Base-by-base conservation (phyloP, 495 filamentous ascomycete species). In the Hyaloscypha bicolor region DNA sequence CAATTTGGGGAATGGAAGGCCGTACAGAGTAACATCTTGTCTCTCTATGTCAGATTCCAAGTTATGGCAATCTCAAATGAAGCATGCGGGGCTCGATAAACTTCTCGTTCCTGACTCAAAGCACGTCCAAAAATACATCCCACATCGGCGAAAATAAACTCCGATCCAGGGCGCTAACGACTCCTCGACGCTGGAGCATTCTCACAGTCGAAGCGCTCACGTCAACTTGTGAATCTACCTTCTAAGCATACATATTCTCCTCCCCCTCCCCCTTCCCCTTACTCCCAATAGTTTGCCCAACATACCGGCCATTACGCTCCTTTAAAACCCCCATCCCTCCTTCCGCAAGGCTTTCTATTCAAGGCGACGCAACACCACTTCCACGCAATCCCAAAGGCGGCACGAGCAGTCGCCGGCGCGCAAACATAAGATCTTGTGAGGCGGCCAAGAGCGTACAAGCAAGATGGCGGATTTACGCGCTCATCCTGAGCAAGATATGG, bases 21-120 rank as follows among this genome's bases (percentile, higher is more conserved):
- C 1, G 75, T 83, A 91, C 88, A 92, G 72, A 92, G 86, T 59
- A 92, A 78, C 90, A 93, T 93, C 35, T 67, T 69, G 69, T 21
- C 11, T 48, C 42, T 48, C 16, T 16, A 48, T 48, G 42, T 48
- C n/a, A 42, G 59, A 32, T 59, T 25, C 32, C 42, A 48, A 48
- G 42, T 14, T 48, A 48, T 14, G 42, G 42, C 42, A 3, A 29
- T 56, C 22, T 56, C 19, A n/a, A 56, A 25, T 9, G 45, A 33
- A 53, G 12, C 53, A 11, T 30, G 22, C 30, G 9, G 53, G 16
- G 42, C 42, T 48, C 16, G 42, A 48, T 29, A 12, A 29, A 55
- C 4, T 25, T 29, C 25, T 32, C 3, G 19, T 3, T 29, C 25
- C 19, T 32, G 22, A 37, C 32, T 39, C 32, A 6, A 55, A 21